A percentile compares a stretch with the other conserved stretches of the same genome.
Evolutionary conservation across 1,284 basidiomycete species (phyloP).

Genomic region (Singerocomus rubriflavus): DNA sequence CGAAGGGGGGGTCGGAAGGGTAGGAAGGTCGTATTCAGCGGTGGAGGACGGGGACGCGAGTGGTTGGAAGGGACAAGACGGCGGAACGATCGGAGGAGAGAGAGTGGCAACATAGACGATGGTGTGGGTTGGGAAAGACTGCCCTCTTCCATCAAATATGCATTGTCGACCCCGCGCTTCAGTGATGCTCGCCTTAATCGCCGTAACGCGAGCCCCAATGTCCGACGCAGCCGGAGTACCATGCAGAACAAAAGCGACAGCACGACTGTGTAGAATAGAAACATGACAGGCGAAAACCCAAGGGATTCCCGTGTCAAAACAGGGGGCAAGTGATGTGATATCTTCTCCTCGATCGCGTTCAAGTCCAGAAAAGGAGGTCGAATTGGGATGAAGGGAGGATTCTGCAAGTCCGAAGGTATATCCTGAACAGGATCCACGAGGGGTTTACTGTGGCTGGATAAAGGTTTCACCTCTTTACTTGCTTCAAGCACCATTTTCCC

Average conservation of each 20-base stretch:
- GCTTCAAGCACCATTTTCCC: conserved; percentile 99
- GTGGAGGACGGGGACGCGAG: conserved; percentile 31
- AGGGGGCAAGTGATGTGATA: conserved; percentile 60
- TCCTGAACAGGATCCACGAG: conserved; percentile 69
- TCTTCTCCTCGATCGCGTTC: conserved; percentile 55
- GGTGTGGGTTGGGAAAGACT: conserved; percentile 30
- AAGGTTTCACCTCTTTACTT: conserved; percentile 72
- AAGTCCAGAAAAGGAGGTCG: conserved; percentile 60
- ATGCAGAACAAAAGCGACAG: conserved; percentile 42
- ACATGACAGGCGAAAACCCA: conserved; percentile 64
- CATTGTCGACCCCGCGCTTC: conserved; percentile 40
- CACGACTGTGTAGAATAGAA: conserved; percentile 51
- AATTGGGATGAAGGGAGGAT: conserved; percentile 57
- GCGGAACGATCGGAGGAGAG: conserved; percentile 40
- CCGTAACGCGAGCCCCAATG: conserved; percentile 46
- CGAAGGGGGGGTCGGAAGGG: conserved; percentile 20
- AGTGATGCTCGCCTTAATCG: conserved; percentile 41
- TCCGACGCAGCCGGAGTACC: conserved; percentile 54
- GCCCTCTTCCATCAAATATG: conserved; percentile 63
- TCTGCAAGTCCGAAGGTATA: conserved; percentile 43
- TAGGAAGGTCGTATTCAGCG: conserved; percentile 25
- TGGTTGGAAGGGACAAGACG: conserved; percentile 34
- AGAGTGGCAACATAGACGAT: conserved; percentile 27
- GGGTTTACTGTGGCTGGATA: conserved; percentile 46
- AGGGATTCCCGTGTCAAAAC: conserved; percentile 58